Percentiles rank a stretch among this genome's conserved stretches.
These are phyloP conservation scores for Kuraishia ogatae DNA, from an alignment of 805 yeast genomes.

Conservation along the genomic window DNA sequence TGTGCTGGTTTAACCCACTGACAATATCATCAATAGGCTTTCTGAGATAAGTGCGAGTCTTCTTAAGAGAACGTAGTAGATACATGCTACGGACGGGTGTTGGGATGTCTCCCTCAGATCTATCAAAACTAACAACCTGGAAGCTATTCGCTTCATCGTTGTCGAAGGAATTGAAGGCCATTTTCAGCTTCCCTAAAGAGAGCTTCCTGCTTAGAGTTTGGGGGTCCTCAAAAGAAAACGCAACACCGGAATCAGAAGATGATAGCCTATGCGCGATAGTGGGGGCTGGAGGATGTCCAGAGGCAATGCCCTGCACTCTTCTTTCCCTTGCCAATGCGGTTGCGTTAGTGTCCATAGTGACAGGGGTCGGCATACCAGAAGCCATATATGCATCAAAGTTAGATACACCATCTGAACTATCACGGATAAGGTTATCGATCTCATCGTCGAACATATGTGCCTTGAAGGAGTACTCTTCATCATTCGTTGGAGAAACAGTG, in stretches of 20 bases:
- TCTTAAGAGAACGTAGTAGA: neutral
- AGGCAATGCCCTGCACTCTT: neutral
- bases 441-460: neutral
- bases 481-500: neutral
- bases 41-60: neutral
- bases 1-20: neutral
- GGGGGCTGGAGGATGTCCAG: neutral
- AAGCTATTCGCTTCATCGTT: neutral
- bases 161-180: neutral
- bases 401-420: neutral
- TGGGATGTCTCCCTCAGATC: neutral
- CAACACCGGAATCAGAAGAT: neutral
- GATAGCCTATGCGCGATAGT: neutral
- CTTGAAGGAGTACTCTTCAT: neutral
- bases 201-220: neutral
- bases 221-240: neutral
- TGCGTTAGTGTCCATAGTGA: neutral
- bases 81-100: neutral
- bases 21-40: neutral
- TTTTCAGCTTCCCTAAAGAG: neutral
- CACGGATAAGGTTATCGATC: neutral
- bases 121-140: neutral
- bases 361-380: neutral
- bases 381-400: neutral
- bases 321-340: neutral